Base-by-base conservation (phyloP, 1,284 basidiomycete genomes). In the Pseudozyma hubeiensis region DNA sequence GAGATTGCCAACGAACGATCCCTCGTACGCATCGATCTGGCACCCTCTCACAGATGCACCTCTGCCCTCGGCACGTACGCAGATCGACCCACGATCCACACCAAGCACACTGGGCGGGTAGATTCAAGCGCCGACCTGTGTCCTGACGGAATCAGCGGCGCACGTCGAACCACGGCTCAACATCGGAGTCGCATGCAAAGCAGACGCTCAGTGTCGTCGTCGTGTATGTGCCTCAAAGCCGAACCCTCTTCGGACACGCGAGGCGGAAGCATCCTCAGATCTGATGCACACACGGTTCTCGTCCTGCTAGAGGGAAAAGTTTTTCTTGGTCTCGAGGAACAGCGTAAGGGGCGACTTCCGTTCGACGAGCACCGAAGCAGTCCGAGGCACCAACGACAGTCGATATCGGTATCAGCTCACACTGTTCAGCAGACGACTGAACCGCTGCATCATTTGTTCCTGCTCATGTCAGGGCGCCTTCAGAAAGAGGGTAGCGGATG, bases 151-250 rank as follows among this genome's bases (percentile, higher is more conserved):
- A 50, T 45, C 48, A 52, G 37, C 57, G 55, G 53, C 56, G 41
- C 46, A 51, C 24, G 34, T 54, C 34, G 35, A 33, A 29, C 11
- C 4, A 13, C 39, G 29, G 19, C 40, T 24, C 49, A 39, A 7
- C 13, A 41, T 41, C 40, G 40, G 40, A 41, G 40, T 47, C 41
- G 14, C 31, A 64, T 57, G 62, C 62, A 57, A 24, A 47, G 46
- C 62, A 45, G 31, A 58, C 53, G 62, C 37, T 47, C 40, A 47
- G 50, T 61, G 64, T 59, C 46, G 50, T 55, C 30, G 49, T 64
- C n/a, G 19, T 37, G 40, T 30, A 45, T 46, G 48, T 46, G 55
- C 19, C 43, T 24, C 19, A 41, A 16, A 41, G 4, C 16, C 24
- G 24, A 24, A 24, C 24, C 24, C 24, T 24, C 24, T 24, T 37